Percentiles rank a stretch among this genome's conserved stretches.
phyloP scores from a whole-genome alignment of 2,329 filamentous ascomycete genomes.

The Venturiaceae sp. region DNA sequence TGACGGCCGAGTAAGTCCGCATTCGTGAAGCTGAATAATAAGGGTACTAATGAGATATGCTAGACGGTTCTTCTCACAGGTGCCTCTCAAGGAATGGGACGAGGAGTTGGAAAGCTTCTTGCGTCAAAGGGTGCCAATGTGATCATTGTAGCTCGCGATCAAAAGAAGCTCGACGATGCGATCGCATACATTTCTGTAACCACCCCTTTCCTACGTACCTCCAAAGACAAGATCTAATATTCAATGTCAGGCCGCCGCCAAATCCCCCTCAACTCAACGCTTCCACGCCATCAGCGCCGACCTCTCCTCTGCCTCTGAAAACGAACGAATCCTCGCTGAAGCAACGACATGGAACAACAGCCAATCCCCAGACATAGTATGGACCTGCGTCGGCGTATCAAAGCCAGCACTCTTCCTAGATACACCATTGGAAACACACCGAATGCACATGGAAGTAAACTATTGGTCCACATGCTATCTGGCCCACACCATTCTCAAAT shows the following conservation, averaged over 20 bases:
- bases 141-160: constrained; percentile 72
- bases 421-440: constrained; percentile 54
- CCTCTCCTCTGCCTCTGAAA: constrained; percentile 61
- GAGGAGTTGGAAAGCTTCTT: constrained; percentile 62
- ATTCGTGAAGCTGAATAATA: not conserved
- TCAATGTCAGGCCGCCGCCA: constrained; percentile 49
- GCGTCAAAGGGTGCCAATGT: constrained; percentile 77
- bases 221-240: not conserved
- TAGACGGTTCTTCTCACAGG: constrained; percentile 87
- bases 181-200: constrained; percentile 55
- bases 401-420: constrained; percentile 71
- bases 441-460: constrained; percentile 82
- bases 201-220: not conserved
- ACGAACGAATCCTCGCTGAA: constrained; percentile 58
- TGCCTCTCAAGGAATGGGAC: constrained; percentile 87
- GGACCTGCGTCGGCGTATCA: constrained; percentile 75
- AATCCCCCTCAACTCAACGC: constrained; percentile 55
- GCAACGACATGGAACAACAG: constrained; percentile 71
- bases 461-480: constrained; percentile 84
- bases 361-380: constrained; percentile 70
- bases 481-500: constrained; percentile 65
- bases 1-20: constrained; percentile 60
- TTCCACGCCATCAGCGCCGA: constrained; percentile 83
- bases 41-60: constrained; percentile 8
- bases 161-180: constrained; percentile 62